Base-by-base conservation (phyloP, 257 asterid species). In the Ballota nigra region DNA sequence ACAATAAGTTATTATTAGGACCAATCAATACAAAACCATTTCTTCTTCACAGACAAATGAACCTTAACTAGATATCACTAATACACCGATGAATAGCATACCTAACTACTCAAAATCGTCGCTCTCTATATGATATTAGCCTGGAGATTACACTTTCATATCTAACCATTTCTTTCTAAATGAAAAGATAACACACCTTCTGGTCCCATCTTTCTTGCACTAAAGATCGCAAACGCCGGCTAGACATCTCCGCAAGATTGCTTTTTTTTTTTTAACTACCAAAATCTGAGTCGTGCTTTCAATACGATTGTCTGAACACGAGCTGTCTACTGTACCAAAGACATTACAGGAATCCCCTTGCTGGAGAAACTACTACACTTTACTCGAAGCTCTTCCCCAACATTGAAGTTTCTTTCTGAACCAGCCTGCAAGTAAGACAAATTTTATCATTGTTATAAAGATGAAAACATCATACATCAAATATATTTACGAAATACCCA, bases 301-400 rank as follows among this genome's bases (percentile, higher is more conserved):
- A 56, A 45, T 24, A 43, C 19, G 29, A 62, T 68, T 19, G 36
- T 47, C n/a, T 23, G 57, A 47, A 58, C 28, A 13, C 8, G 41
- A 45, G 79, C 45, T 61, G 38, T 73, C 78, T 81, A 77, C 56
- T 79, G 76, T 71, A 80, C 82, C 88, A 87, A 59, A 53, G 95
- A 73, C 87, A 91, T 75, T 49, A 95, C 89, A 15, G 99, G 99
- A 76, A 91, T 74, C 70, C 99, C 98, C 83, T 88, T 92, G 84
- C 75, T 79, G 6, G 96, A 88, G 86, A 95, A 95, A 75, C 98
- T 89, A 28, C 79, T 68, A 73, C 98, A 92, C 79, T 77, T 84
- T 52, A 89, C 96, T 38, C 16, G 80, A 61, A 95, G 56, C 82
- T 83, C 86, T 47, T 95, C 96, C 8, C 99, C 98, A 13, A 88